Conservation (phyloP, 805 yeast genomes). For the Starmerella ratchasimensis region DNA sequence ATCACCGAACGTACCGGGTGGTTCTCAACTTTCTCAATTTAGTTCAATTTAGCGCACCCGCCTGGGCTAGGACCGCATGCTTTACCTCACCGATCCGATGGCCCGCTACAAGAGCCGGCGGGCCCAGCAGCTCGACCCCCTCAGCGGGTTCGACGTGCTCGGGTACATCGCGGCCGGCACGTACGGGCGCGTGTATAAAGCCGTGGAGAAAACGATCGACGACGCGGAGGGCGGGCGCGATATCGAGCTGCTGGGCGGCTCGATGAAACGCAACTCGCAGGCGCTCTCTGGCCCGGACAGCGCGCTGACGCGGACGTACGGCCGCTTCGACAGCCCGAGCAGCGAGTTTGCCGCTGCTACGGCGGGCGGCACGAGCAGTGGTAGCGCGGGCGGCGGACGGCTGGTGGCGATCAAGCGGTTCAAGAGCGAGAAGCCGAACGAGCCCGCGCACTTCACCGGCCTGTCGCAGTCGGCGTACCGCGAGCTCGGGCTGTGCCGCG, state of each 20-base stretch:
- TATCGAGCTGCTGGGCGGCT: neutral
- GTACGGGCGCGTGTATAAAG: conserved; percentile 89
- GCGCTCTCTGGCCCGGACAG: too few relatives aligned
- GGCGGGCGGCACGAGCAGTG: too few relatives aligned
- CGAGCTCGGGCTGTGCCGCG: conserved; percentile 91
- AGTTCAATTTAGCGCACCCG: too few relatives aligned
- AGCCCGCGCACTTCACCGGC: conserved; percentile 67
- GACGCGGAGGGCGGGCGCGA: neutral
- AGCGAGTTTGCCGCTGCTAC: too few relatives aligned
- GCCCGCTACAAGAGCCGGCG: conserved; percentile 46
- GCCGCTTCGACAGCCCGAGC: neutral
- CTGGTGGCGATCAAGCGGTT: conserved; percentile 76
- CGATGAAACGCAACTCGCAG: too few relatives aligned
- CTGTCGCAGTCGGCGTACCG: conserved; percentile 91
- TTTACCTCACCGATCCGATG: conserved; percentile 25
- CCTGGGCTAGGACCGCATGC: too few relatives aligned
- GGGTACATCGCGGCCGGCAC: conserved; percentile 99
- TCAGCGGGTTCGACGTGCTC: conserved; percentile 71
- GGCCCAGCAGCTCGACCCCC: conserved; percentile 50
- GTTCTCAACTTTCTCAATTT: too few relatives aligned
- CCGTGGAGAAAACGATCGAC: conserved; percentile 27
- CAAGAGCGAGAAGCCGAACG: conserved; percentile 87
- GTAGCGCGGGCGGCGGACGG: too few relatives aligned
- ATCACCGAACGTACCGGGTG: too few relatives aligned
- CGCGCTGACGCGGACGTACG: neutral